Evolutionary conservation across 2,329 filamentous ascomycete species (phyloP).

Genomic region (Xylariaceae sp.): DNA sequence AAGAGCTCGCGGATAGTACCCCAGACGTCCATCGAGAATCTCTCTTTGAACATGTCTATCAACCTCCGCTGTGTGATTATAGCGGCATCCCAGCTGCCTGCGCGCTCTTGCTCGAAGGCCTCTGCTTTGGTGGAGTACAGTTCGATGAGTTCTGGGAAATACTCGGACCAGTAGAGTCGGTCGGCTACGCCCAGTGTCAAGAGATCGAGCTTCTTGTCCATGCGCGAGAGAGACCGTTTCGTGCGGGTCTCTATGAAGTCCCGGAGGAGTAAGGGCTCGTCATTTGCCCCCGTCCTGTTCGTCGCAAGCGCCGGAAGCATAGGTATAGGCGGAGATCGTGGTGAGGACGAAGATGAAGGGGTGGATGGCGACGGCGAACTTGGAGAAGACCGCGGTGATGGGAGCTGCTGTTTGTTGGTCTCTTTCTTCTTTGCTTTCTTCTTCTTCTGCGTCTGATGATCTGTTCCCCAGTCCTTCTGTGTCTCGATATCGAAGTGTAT

Average conservation of each 20-base stretch:
- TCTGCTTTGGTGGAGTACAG: slow-evolving; percentile 1
- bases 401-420: neutral
- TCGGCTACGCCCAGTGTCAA: slow-evolving; percentile 1
- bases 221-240: neutral
- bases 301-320: too few species aligned
- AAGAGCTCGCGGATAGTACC: slow-evolving; percentile 9
- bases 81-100: neutral
- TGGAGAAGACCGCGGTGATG: neutral
- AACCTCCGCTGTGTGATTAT: neutral
- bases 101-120: neutral
- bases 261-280: neutral
- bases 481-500: neutral
- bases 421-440: neutral
- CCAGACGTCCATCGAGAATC: neutral
- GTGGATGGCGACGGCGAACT: too few species aligned
- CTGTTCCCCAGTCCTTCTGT: slow-evolving; percentile 1
- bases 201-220: neutral
- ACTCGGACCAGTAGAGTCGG: neutral
- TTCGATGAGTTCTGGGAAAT: neutral
- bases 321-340: neutral
- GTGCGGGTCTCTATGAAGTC: slow-evolving; percentile 2
- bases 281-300: neutral
- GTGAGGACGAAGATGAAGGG: neutral
- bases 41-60: neutral
- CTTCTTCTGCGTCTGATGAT: neutral